These are phyloP conservation scores for Pleurotus eryngii DNA, from an alignment of 768 basidiomycete genomes.

Conservation along the genomic window DNA sequence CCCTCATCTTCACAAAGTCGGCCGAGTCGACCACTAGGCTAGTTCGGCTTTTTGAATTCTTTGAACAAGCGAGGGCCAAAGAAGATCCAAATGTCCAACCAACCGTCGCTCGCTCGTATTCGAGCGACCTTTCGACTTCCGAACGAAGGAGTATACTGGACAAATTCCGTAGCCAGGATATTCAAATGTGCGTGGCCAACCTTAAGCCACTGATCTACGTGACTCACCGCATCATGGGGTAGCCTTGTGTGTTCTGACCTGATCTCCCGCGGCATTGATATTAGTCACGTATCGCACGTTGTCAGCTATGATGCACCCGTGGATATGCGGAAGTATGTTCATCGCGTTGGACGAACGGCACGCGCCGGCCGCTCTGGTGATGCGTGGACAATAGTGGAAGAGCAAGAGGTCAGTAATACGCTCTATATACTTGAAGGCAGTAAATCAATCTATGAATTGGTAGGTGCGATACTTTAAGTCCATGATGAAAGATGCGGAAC, in stretches of 20 bases:
- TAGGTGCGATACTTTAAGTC: slow-evolving; percentile 87
- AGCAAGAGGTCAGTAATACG: slow-evolving; percentile 66
- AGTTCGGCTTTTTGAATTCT: slow-evolving; percentile 76
- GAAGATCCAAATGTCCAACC: slow-evolving; percentile 14
- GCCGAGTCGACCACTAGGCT: slow-evolving; percentile 87
- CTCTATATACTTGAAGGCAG: neutral
- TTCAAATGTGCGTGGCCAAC: slow-evolving; percentile 66
- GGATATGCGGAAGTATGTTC: slow-evolving; percentile 98
- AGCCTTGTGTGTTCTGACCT: slow-evolving; percentile 94
- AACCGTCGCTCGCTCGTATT: slow-evolving; percentile 60
- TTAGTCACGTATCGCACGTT: slow-evolving; percentile 88
- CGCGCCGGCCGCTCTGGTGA: slow-evolving; percentile 85
- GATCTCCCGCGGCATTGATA: slow-evolving; percentile 93
- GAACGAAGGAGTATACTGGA: slow-evolving; percentile 79
- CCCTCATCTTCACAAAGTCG: slow-evolving; percentile 95
- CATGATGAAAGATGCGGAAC: slow-evolving; percentile 72
- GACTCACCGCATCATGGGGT: neutral
- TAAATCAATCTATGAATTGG: neutral
- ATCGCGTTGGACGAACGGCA: slow-evolving; percentile 94
- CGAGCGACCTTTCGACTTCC: slow-evolving; percentile 71
- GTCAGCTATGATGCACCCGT: slow-evolving; percentile 94
- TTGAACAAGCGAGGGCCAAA: slow-evolving; percentile 49
- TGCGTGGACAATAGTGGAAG: slow-evolving; percentile 95
- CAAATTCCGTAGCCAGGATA: slow-evolving; percentile 74
- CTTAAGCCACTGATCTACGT: neutral